A percentile compares a stretch with the other conserved stretches of the same genome.
Evolutionary conservation across 352 stramenopile genomes (phyloP).

Genomic region (Globisporangium echinulatum): DNA sequence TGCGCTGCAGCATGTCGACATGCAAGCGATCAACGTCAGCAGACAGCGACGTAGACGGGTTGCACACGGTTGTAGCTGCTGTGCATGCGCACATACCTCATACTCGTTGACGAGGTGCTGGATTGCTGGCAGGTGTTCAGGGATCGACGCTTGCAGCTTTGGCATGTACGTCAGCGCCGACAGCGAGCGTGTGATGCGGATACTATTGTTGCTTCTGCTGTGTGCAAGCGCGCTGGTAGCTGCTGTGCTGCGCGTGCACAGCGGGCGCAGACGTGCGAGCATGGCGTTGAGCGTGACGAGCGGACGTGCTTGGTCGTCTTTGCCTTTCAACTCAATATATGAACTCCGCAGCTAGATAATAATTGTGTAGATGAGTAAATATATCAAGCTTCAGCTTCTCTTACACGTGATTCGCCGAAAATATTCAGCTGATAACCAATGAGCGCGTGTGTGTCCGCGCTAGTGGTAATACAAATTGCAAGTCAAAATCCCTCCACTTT

Average conservation of each 20-base stretch:
- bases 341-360: neutral
- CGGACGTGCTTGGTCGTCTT: neutral
- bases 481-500: no score
- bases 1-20: slow-evolving; percentile 14
- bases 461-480: no score
- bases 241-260: slow-evolving; percentile 5
- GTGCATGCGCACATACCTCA: slow-evolving; percentile 21
- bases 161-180: slow-evolving; percentile 42
- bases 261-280: neutral
- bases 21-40: no score
- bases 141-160: slow-evolving; percentile 43
- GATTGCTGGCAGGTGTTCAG: slow-evolving; percentile 29
- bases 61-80: no score
- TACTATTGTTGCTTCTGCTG: neutral
- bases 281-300: neutral
- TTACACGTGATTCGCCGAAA: no score
- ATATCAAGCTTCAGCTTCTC: no score
- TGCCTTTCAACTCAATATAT: neutral
- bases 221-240: neutral
- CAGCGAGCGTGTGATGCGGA: slow-evolving; percentile 4
- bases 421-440: no score
- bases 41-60: no score
- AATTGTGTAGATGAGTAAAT: no score
- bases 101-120: slow-evolving; percentile 36
- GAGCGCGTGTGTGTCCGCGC: no score